Percentiles rank a stretch among this genome's conserved stretches.
phyloP scores from a whole-genome alignment of 2,329 filamentous ascomycete species.

The Elsinoe perseae region DNA sequence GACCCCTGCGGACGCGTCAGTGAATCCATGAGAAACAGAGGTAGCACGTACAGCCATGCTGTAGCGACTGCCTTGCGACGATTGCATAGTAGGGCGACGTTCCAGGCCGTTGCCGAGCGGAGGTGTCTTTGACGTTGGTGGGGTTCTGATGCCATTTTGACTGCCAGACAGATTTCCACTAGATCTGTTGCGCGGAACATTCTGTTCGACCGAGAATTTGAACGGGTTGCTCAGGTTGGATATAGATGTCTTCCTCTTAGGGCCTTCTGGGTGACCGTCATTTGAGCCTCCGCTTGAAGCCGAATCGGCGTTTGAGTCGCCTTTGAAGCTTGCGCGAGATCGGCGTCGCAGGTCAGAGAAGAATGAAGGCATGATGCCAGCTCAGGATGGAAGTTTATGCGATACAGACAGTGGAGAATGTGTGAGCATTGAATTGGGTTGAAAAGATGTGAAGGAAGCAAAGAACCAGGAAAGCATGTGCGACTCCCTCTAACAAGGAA shows the following conservation, averaged over 20 bases:
- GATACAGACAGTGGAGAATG: background rate
- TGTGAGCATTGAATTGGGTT: background rate
- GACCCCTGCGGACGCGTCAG: conserved; percentile 26
- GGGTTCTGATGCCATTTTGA: conserved; percentile 36
- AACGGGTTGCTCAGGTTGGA: conserved; percentile 55
- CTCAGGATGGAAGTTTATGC: conserved; percentile 2
- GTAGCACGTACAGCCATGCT: conserved; percentile 43
- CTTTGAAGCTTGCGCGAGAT: conserved; percentile 66
- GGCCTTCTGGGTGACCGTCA: conserved; percentile 34
- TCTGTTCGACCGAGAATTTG: conserved; percentile 7
- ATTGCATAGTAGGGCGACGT: conserved; percentile 24
- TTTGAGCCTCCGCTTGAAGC: conserved; percentile 32
- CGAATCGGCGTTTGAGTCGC: conserved; percentile 39
- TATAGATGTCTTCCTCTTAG: conserved; percentile 52
- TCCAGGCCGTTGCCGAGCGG: conserved; percentile 25
- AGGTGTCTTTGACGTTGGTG: conserved; percentile 28
- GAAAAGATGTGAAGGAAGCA: background rate
- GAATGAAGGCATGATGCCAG: conserved; percentile 48
- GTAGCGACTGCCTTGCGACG: conserved; percentile 44
- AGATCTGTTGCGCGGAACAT: conserved; percentile 51
- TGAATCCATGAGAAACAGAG: background rate
- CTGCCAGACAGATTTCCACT: conserved; percentile 50
- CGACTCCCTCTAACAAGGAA: conserved; percentile 3
- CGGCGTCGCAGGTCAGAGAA: conserved; percentile 64
- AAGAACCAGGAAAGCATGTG: background rate